Evolutionary conservation across 139 green algal genomes (phyloP).

Genomic region (Chlorella sp.): DNA sequence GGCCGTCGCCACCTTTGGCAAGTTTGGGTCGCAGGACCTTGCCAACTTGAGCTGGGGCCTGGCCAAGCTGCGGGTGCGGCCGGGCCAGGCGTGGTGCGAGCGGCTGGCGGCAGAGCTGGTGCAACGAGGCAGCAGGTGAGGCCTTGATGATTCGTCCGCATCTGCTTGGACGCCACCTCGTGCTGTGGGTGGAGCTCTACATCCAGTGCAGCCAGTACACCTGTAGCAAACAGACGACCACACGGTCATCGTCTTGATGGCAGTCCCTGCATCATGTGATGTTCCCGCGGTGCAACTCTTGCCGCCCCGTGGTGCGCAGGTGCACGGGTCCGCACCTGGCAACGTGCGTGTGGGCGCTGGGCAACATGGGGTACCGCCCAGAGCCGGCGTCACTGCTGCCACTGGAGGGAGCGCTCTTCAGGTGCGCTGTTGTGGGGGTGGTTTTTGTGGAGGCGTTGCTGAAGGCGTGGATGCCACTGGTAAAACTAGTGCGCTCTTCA

Average conservation of each 20-base stretch:
- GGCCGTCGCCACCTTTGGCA: constrained; percentile 3
- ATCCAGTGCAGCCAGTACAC: too few relatives aligned
- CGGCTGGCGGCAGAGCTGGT: not conserved
- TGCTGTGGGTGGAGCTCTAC: too few relatives aligned
- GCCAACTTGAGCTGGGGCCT: constrained; percentile 20
- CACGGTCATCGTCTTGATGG: too few relatives aligned
- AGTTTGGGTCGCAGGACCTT: constrained; percentile 18
- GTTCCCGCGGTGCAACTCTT: too few relatives aligned
- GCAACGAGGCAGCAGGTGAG: not conserved
- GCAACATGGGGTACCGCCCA: constrained; percentile 13
- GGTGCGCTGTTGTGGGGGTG: not conserved
- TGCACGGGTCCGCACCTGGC: constrained; percentile 15
- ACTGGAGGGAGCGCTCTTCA: constrained; percentile 19
- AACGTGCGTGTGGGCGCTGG: constrained; percentile 29
- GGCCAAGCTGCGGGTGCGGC: constrained; percentile 8
- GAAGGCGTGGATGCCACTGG: too few relatives aligned
- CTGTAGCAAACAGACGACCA: too few relatives aligned
- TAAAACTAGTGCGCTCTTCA: too few relatives aligned
- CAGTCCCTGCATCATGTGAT: too few relatives aligned
- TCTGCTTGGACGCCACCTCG: too few relatives aligned
- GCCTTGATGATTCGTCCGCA: too few relatives aligned
- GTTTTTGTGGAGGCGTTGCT: too few relatives aligned
- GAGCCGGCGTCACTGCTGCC: constrained; percentile 2
- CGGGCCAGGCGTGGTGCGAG: constrained; percentile 8
- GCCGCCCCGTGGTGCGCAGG: too few relatives aligned